phyloP scores from a whole-genome alignment of 257 asterid genomes.

The Solanum lycopersicoides region DNA sequence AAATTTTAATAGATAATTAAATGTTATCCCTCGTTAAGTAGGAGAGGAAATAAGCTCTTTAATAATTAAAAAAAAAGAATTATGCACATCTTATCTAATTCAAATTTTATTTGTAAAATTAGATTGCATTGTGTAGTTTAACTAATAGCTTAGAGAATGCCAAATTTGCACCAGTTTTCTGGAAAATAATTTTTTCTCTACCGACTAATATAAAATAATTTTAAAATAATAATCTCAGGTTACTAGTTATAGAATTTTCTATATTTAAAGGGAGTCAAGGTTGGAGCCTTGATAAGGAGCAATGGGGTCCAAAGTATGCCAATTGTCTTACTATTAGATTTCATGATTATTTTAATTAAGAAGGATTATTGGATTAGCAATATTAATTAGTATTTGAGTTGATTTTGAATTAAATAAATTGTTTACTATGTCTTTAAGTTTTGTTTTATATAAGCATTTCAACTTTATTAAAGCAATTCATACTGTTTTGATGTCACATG shows the following conservation, averaged over 20 bases:
- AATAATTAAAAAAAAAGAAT: background rate
- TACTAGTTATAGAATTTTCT: background rate
- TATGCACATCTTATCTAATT: background rate
- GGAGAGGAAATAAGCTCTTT: background rate
- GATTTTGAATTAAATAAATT: background rate
- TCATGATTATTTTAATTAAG: background rate
- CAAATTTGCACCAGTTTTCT: background rate
- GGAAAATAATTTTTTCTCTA: background rate
- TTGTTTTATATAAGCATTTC: background rate
- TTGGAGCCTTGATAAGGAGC: conserved; percentile 4
- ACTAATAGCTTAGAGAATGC: background rate
- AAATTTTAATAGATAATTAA: background rate
- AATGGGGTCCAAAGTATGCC: conserved; percentile 8
- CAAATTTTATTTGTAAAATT: background rate
- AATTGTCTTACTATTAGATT: background rate
- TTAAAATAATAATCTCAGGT: background rate
- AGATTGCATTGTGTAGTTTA: background rate
- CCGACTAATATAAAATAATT: background rate
- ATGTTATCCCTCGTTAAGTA: background rate
- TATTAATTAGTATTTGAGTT: background rate
- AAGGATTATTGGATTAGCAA: background rate
- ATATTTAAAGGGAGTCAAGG: background rate
- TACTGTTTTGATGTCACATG: background rate
- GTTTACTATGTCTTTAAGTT: background rate
- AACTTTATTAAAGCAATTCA: background rate